phyloP scores from a whole-genome alignment of 2,329 filamentous ascomycete genomes.

The Xylariaceae sp. region DNA sequence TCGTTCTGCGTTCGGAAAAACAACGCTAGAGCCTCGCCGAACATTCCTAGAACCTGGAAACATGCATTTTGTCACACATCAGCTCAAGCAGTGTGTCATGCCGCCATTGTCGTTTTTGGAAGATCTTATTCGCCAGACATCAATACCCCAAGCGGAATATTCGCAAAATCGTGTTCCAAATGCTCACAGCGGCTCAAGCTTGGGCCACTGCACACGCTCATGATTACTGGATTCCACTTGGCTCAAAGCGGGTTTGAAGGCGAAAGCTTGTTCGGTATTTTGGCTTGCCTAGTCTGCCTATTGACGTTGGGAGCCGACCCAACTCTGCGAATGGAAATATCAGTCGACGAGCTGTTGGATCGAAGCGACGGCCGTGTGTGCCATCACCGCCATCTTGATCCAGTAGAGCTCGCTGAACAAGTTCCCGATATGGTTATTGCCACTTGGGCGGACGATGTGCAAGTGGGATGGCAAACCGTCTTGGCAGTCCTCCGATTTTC shows the following conservation, averaged over 20 bases:
- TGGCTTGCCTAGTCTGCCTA: conserved; percentile 36
- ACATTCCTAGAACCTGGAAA: conserved; percentile 38
- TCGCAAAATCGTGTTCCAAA: conserved; percentile 20
- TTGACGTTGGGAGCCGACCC: conserved; percentile 30
- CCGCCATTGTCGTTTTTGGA: conserved; percentile 28
- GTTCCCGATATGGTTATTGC: background rate
- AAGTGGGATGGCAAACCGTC: conserved; percentile 6
- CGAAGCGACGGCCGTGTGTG: background rate
- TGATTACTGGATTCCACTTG: conserved; percentile 35
- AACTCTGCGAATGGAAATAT: background rate
- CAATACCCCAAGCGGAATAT: conserved; percentile 20
- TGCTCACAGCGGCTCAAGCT: conserved; percentile 34
- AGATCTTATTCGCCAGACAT: conserved; percentile 3
- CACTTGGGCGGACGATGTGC: background rate
- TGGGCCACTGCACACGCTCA: conserved; percentile 37
- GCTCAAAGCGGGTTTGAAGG: conserved; percentile 29
- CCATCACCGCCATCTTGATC: background rate
- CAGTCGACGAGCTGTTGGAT: conserved; percentile 3
- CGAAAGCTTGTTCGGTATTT: conserved; percentile 39
- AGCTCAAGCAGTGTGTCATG: conserved; percentile 37
- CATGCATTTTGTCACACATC: conserved; percentile 45
- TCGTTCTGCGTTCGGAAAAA: conserved; percentile 34
- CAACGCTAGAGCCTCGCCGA: conserved; percentile 23
- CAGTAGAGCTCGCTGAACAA: background rate
- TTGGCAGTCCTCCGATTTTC: background rate